Evolutionary conservation across 2,329 filamentous ascomycete genomes (phyloP), one percentile per base, ranked within the genome.

Genomic region (Nannizziopsis barbatae): DNA sequence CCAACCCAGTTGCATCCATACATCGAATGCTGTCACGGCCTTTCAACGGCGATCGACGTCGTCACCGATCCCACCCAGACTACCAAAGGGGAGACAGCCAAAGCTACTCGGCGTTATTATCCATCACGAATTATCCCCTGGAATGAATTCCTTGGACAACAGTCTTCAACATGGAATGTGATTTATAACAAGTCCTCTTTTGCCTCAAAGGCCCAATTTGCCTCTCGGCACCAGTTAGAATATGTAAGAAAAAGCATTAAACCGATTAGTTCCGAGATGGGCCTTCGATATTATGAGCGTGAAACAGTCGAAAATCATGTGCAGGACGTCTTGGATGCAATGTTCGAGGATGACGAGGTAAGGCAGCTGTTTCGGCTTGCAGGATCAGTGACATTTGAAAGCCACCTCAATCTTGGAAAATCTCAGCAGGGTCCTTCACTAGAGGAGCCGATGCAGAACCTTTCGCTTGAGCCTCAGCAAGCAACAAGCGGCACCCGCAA

Each of bases 261-360:
- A 0, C 63, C 60, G 1, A 64, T 71, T 39, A 63, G 59, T 33
- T 65, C 63, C 36, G 62, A 71, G 55, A 49, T 50, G 37, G 56
- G 58, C 18, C 63, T 71, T 22, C 60, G 59, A 36, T 35, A 64
- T 20, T 65, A 60, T 44, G 57, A 67, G 52, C 60, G 56, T n/a
- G 52, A 65, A 9, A 58, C 57, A 2, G 58, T 71, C 6, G 62
- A 71, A 51, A 65, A 64, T 51, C 56, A 59, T 1, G 62, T 71
- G 5, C 45, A 60, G 50, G 62, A 57, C 47, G 49, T 70, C n/a
- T 31, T 71, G 15, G 51, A 62, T 5, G 47, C 42, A 35, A 53
- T 57, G 2, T 61, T 56, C 22, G 49, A 60, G 1, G 49, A 71
- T 37, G 11, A 47, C n/a, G n/a, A n/a, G n/a, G n/a, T n/a, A n/a